A percentile compares a stretch with the other conserved stretches of the same genome.
Conservation (phyloP, 2,329 filamentous ascomycete species). For the Elsinoe ampelina region DNA sequence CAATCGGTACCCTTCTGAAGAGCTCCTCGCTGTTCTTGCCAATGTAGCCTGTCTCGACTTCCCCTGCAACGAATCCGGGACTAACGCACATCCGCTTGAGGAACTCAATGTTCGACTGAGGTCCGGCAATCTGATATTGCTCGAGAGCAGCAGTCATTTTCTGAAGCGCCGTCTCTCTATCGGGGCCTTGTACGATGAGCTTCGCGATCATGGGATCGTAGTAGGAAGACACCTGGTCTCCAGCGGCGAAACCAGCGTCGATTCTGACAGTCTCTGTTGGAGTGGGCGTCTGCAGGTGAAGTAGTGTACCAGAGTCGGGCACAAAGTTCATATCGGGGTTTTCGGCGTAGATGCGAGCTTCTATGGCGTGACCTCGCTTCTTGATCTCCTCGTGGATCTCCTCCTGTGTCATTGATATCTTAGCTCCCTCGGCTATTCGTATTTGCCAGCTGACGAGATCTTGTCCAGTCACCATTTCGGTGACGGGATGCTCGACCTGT, state of each 20-base stretch:
- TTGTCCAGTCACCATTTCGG: constrained; percentile 64
- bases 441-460: constrained; percentile 95
- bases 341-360: constrained; percentile 94
- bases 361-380: constrained; percentile 75
- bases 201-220: constrained; percentile 99
- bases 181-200: constrained; percentile 77
- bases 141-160: constrained; percentile 73
- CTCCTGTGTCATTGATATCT: constrained; percentile 55
- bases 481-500: constrained; percentile 96
- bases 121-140: constrained; percentile 84
- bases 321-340: constrained; percentile 87
- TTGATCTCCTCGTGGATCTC: constrained; percentile 62
- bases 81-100: constrained; percentile 78
- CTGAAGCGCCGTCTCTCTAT: constrained; percentile 69
- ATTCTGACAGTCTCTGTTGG: constrained; percentile 68
- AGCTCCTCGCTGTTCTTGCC: constrained; percentile 75
- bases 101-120: constrained; percentile 95
- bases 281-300: constrained; percentile 69
- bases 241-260: constrained; percentile 84
- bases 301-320: constrained; percentile 79
- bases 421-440: constrained; percentile 65
- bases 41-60: constrained; percentile 95
- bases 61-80: constrained; percentile 70
- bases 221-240: constrained; percentile 84
- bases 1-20: constrained; percentile 54